A percentile compares a stretch with the other conserved stretches of the same genome.
Conservation (phyloP, 2,329 filamentous ascomycete genomes). For the Stemphylium beticola region DNA sequence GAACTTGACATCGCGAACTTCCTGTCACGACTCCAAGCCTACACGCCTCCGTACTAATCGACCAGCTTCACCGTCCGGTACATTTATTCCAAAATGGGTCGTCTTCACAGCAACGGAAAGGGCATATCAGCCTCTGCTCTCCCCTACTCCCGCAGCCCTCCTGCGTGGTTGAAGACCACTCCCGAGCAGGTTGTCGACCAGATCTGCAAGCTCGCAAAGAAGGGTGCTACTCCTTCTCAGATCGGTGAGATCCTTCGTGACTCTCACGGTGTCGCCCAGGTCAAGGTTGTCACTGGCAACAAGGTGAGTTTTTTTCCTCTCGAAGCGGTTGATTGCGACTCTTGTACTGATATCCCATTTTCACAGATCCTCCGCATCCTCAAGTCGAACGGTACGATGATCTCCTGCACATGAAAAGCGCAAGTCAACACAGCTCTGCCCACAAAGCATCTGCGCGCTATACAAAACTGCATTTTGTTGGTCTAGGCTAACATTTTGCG, state of each 20-base stretch:
- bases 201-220: constrained; percentile 98
- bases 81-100: constrained; percentile 74
- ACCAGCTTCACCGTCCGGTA: constrained; percentile 29
- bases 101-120: constrained; percentile 99
- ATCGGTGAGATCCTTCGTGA: constrained; percentile 99
- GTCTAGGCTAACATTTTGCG: constrained; percentile 47
- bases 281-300: constrained; percentile 85
- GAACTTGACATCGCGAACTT: constrained; percentile 22
- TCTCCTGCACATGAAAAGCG: constrained; percentile 50
- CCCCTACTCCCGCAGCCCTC: constrained; percentile 93
- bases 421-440: constrained; percentile 46
- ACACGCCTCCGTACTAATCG: constrained; percentile 34
- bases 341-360: constrained; percentile 41
- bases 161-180: constrained; percentile 98
- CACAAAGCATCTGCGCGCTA: constrained; percentile 68
- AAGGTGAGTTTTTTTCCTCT: constrained; percentile 62
- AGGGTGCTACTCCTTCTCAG: constrained; percentile 97
- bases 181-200: constrained; percentile 98
- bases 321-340: constrained; percentile 68
- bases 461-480: constrained; percentile 56
- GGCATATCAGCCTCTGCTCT: constrained; percentile 95
- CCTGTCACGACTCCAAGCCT: constrained; percentile 24
- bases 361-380: constrained; percentile 30
- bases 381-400: constrained; percentile 67
- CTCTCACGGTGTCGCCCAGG: constrained; percentile 96